These are phyloP conservation scores for Aquilaria yunnanensis DNA, from an alignment of 345 rosid genomes.

Conservation along the genomic window DNA sequence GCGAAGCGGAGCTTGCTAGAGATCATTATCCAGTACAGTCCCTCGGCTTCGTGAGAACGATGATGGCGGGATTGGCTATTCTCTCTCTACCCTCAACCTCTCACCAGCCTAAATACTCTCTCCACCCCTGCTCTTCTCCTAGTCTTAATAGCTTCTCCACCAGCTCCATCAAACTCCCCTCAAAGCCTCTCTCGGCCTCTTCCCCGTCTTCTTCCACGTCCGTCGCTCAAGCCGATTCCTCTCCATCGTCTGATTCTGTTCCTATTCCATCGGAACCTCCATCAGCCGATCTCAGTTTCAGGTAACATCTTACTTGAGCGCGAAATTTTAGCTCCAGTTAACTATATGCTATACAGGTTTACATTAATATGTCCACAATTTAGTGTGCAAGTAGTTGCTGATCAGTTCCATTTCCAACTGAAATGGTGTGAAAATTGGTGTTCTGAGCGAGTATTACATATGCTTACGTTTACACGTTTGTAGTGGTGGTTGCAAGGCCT, in stretches of 20 bases:
- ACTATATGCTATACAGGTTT: too few relatives aligned
- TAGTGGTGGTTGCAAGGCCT: constrained; percentile 57
- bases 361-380: background rate
- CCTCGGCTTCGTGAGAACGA: too few relatives aligned
- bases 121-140: constrained; percentile 13
- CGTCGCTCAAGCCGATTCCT: constrained; percentile 29
- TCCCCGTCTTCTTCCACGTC: constrained; percentile 35
- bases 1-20: too few relatives aligned
- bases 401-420: background rate
- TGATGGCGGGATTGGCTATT: too few relatives aligned
- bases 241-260: constrained; percentile 18
- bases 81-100: too few relatives aligned
- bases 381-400: background rate
- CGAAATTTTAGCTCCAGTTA: too few relatives aligned
- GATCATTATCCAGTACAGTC: too few relatives aligned
- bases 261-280: constrained; percentile 22
- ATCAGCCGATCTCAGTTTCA: constrained; percentile 25
- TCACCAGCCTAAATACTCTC: constrained; percentile 4
- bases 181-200: constrained; percentile 29
- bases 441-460: background rate
- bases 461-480: background rate
- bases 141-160: constrained; percentile 1
- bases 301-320: constrained; percentile 22
- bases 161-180: constrained; percentile 18
- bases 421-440: background rate